phyloP scores from a whole-genome alignment of 176 grass and related monocot genomes.

The Sorghum bicolor region DNA sequence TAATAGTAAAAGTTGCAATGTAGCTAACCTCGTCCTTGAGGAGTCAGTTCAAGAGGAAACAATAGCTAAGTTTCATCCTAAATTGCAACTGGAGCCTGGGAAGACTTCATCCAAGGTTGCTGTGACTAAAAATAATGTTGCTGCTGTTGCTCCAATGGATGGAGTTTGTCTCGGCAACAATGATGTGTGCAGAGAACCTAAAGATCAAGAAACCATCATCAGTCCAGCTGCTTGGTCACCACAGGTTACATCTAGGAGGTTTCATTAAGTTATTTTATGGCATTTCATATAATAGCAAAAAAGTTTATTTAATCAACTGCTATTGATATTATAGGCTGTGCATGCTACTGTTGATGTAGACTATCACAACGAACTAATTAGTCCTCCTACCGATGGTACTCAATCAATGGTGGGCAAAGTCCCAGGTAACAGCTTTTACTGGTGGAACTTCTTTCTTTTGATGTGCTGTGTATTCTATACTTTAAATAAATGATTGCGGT shows the following conservation, averaged over 20 bases:
- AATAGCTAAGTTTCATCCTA: not conserved
- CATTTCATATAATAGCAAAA: not conserved
- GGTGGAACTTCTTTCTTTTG: not conserved
- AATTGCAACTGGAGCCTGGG: not conserved
- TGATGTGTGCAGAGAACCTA: no score
- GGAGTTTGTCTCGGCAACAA: no score
- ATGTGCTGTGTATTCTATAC: not conserved
- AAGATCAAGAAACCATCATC: conserved; percentile 2
- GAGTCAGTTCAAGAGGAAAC: conserved; percentile 29
- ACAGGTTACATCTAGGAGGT: not conserved
- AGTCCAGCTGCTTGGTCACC: not conserved
- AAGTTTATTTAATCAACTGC: not conserved
- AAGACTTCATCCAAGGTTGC: conserved; percentile 2
- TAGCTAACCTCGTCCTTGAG: not conserved
- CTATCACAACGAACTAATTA: not conserved
- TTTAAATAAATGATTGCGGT: not conserved
- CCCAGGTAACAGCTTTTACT: conserved; percentile 17
- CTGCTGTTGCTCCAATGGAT: not conserved
- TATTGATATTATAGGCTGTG: conserved; percentile 31
- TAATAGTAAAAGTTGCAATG: not conserved
- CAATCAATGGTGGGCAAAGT: conserved; percentile 4
- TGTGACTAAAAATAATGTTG: conserved; percentile 2
- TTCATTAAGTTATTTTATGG: not conserved
- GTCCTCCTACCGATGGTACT: conserved; percentile 10
- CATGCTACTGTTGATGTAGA: conserved; percentile 23